phyloP scores from a whole-genome alignment of 352 stramenopile genomes.

The Phytophthora macrochlamydospora region DNA sequence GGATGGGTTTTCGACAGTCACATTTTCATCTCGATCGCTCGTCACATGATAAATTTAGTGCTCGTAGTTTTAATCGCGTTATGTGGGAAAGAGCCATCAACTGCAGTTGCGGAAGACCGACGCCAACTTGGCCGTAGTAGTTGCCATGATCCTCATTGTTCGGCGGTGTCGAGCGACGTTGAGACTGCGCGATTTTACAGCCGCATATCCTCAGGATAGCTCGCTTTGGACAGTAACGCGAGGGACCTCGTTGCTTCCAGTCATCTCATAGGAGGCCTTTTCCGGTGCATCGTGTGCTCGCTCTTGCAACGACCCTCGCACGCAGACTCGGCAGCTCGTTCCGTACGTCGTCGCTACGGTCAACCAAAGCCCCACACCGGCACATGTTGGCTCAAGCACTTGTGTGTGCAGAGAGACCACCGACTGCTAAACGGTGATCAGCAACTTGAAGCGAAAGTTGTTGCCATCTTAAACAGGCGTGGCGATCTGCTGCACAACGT shows the following conservation, averaged over 20 bases:
- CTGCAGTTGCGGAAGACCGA: not conserved
- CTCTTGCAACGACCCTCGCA: not conserved
- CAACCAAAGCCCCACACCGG: not conserved
- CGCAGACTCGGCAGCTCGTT: not conserved
- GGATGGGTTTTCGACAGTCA: not conserved
- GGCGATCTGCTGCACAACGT: no score
- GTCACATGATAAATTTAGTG: not conserved
- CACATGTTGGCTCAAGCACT: no score
- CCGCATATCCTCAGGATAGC: constrained; percentile 1
- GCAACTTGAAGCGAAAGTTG: no score
- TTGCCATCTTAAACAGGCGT: no score
- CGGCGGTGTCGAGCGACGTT: not conserved
- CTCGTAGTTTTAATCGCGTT: not conserved
- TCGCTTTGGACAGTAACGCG: not conserved
- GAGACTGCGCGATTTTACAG: not conserved
- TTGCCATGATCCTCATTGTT: no score
- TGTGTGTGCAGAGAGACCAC: no score
- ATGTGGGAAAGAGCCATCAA: not conserved
- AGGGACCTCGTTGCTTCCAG: not conserved
- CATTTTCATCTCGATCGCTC: not conserved
- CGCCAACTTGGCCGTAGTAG: not conserved
- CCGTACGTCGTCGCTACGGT: not conserved
- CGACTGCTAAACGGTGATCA: no score
- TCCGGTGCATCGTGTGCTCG: constrained; percentile 1
- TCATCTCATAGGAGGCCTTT: not conserved